phyloP scores from a whole-genome alignment of 2,329 filamentous ascomycete species.

The Rutstroemia sp. region DNA sequence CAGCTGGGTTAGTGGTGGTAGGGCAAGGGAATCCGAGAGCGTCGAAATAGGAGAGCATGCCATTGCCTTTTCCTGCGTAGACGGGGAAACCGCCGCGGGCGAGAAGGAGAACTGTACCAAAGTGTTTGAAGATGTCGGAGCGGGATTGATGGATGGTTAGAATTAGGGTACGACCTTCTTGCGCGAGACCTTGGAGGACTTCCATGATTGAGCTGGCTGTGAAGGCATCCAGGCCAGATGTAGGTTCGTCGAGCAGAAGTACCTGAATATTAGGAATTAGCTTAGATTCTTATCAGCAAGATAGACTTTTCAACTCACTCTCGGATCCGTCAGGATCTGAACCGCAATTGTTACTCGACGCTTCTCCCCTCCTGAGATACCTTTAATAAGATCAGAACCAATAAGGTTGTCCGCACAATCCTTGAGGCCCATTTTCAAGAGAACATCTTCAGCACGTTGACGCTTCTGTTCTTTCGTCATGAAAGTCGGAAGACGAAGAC shows the following conservation, averaged over 20 bases:
- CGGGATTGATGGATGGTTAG: conserved; percentile 74
- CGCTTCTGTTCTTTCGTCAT: conserved; percentile 63
- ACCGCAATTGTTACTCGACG: conserved; percentile 70
- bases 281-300: conserved; percentile 24
- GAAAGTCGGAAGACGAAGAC: conserved; percentile 61
- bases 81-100: conserved; percentile 62
- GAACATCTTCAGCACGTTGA: conserved; percentile 60
- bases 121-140: conserved; percentile 63
- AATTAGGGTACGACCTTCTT: conserved; percentile 66
- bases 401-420: conserved; percentile 71
- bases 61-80: conserved; percentile 54
- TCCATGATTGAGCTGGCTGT: conserved; percentile 72
- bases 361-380: conserved; percentile 75
- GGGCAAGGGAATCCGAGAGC: conserved; percentile 57
- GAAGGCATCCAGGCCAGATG: conserved; percentile 70
- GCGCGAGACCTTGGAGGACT: conserved; percentile 61
- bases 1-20: conserved; percentile 64
- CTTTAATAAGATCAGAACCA: conserved; percentile 65
- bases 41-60: conserved; percentile 61
- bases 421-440: conserved; percentile 69
- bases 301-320: conserved; percentile 65
- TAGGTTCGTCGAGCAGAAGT: conserved; percentile 68
- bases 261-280: conserved; percentile 31
- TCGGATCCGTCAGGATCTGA: conserved; percentile 69
- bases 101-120: conserved; percentile 64